Conservation (phyloP, 1,139 yeast species). For the Blastobotrys niveus region DNA sequence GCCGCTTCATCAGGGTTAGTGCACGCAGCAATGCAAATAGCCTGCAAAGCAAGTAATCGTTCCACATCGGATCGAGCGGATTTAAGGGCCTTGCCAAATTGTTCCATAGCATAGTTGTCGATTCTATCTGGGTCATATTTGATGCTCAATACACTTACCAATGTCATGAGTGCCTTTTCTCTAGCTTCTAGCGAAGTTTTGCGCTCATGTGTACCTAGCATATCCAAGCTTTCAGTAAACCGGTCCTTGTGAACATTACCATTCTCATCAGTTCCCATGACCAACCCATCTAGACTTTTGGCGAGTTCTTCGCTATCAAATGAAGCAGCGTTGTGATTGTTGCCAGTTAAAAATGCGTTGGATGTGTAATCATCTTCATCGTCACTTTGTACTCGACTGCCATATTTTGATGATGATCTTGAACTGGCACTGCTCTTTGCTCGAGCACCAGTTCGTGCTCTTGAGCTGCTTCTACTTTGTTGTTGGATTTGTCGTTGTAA, state of each 20-base stretch:
- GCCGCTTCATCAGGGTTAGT: slow-evolving; percentile 7
- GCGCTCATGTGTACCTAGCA: slow-evolving; percentile 30
- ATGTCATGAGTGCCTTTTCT: slow-evolving; percentile 31
- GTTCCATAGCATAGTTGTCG: slow-evolving; percentile 21
- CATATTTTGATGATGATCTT: slow-evolving; percentile 21
- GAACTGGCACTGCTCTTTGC: slow-evolving; percentile 19
- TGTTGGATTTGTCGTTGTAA: slow-evolving; percentile 22
- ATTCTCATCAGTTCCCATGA: slow-evolving; percentile 12
- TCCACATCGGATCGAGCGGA: slow-evolving; percentile 32
- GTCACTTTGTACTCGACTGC: slow-evolving; percentile 19
- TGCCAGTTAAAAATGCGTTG: slow-evolving; percentile 22
- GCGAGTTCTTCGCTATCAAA: slow-evolving; percentile 22
- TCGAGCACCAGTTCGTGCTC: slow-evolving; percentile 16
- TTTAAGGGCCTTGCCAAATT: slow-evolving; percentile 26
- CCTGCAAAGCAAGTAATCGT: slow-evolving; percentile 29
- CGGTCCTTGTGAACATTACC: slow-evolving; percentile 20
- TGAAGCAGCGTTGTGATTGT: no score
- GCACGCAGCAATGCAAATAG: slow-evolving; percentile 28
- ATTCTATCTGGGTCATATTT: slow-evolving; percentile 33
- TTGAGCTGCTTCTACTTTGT: slow-evolving; percentile 17
- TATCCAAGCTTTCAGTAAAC: slow-evolving; percentile 28
- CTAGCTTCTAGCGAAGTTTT: slow-evolving; percentile 32
- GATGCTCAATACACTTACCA: slow-evolving; percentile 27
- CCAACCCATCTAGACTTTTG: slow-evolving; percentile 18
- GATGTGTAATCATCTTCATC: slow-evolving; percentile 27